Percentiles rank a stretch among this genome's conserved stretches.
Conservation (phyloP, 2,329 filamentous ascomycete species). For the Botryotinia globosa region DNA sequence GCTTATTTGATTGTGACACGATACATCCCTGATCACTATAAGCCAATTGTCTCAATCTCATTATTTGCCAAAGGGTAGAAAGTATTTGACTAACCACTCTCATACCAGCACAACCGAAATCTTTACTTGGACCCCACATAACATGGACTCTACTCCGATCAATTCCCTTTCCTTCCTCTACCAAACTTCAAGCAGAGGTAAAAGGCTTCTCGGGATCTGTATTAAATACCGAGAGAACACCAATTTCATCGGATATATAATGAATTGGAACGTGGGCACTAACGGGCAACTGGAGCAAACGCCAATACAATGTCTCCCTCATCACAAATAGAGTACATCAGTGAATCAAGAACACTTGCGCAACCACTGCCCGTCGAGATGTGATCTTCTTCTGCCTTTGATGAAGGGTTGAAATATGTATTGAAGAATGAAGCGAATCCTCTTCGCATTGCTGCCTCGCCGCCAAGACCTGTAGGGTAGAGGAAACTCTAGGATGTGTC, state of each 20-base stretch:
- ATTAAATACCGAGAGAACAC: not conserved
- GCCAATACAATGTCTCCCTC: not conserved
- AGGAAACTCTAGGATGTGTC: too few species aligned
- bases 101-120: slow-evolving; percentile 7
- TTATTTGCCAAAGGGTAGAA: not conserved
- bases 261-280: not conserved
- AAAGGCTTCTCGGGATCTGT: not conserved
- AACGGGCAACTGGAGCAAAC: not conserved
- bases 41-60: not conserved
- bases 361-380: not conserved
- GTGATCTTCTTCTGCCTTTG: not conserved
- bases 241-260: too few species aligned
- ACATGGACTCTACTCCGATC: slow-evolving; percentile 1
- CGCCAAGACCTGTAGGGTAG: too few species aligned
- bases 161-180: not conserved
- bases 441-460: too few species aligned
- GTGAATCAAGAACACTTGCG: not conserved
- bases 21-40: not conserved
- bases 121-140: not conserved
- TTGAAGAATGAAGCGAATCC: too few species aligned
- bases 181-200: not conserved
- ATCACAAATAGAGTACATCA: not conserved
- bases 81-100: not conserved
- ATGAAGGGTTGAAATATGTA: too few species aligned
- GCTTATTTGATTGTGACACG: not conserved